Base-by-base conservation (phyloP, 2,329 filamentous ascomycete genomes). In the Curvularia spicifera region DNA sequence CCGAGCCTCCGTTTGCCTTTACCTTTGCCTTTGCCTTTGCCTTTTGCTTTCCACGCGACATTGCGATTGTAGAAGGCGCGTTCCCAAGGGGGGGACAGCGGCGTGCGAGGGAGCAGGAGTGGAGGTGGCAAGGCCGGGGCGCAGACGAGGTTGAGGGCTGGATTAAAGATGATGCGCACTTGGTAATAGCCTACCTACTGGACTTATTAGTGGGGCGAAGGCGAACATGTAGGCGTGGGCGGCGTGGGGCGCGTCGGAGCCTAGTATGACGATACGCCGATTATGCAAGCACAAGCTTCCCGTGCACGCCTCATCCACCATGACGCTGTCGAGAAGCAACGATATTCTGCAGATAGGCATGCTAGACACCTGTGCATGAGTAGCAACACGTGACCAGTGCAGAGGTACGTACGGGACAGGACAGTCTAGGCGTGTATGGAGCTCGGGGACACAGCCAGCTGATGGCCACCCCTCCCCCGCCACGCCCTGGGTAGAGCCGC, bases 31-130 rank as follows among this genome's bases (percentile, higher is more conserved):
- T 18, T 18, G 18, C 18, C 18, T 18, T 73, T 43, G 56, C 61
- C 60, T 73, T 72, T 49, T 71, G 39, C 50, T 52, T 74, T 55
- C 68, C 56, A 24, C 46, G 64, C 53, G 57, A 64, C 71, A 73
- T 73, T 56, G 54, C 43, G 42, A 33, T 24, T 18, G 47, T 42
- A 40, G 20, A n/a, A 29, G 44, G 15, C 6, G 33, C 13, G 46
- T 29, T 40, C 49, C 44, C 42, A 35, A 42, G 35, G 48, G 45
- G 45, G 9, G 10, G 15, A 39, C 18, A 18, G 18, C 18, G 18
- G 18, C 18, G 18, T 18, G 18, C 18, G 18, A 26, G 26, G 46
- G 37, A 29, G 28, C 28, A 26, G 31, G 33, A 52, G 18, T 40
- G 12, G 29, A 33, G 12, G 39, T 31, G 43, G 24, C 28, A 28